A percentile compares a stretch with the other conserved stretches of the same genome.
Evolutionary conservation across 1,139 yeast genomes (phyloP).

Genomic region (Spathaspora sp.): DNA sequence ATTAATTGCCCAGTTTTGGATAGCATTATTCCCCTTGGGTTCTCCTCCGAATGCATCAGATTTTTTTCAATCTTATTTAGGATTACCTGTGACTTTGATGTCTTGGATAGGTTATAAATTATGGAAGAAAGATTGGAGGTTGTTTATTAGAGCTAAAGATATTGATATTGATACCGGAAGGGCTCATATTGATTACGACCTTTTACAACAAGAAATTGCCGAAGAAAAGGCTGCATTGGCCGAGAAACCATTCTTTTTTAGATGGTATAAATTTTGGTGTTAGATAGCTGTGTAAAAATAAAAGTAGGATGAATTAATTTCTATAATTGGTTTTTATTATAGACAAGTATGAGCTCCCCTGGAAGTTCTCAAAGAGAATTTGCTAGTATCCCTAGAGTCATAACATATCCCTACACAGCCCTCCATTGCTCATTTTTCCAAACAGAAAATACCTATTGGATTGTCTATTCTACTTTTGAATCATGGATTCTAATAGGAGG

Average conservation of each 20-base stretch:
- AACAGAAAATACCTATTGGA: too few relatives aligned
- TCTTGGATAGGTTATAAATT: conserved; percentile 42
- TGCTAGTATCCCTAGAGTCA: too few relatives aligned
- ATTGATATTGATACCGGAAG: conserved; percentile 44
- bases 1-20: conserved; percentile 44
- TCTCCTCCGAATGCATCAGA: conserved; percentile 30
- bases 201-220: conserved; percentile 39
- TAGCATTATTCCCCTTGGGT: conserved; percentile 42
- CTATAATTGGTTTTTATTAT: neutral
- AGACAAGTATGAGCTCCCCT: neutral
- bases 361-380: too few relatives aligned
- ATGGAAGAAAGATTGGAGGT: conserved; percentile 34
- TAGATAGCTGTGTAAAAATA: conserved; percentile 8
- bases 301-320: neutral
- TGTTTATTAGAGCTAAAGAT: conserved; percentile 33
- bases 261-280: conserved; percentile 34
- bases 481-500: too few relatives aligned
- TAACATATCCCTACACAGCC: too few relatives aligned
- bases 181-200: conserved; percentile 41
- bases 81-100: conserved; percentile 32
- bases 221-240: conserved; percentile 39
- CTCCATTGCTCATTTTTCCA: too few relatives aligned
- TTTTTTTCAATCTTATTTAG: conserved; percentile 39
- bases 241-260: conserved; percentile 28
- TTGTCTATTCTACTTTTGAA: too few relatives aligned